Percentiles rank a stretch among this genome's conserved stretches.
Conservation (phyloP, 176 grass and related monocot genomes). For the Areca catechu region DNA sequence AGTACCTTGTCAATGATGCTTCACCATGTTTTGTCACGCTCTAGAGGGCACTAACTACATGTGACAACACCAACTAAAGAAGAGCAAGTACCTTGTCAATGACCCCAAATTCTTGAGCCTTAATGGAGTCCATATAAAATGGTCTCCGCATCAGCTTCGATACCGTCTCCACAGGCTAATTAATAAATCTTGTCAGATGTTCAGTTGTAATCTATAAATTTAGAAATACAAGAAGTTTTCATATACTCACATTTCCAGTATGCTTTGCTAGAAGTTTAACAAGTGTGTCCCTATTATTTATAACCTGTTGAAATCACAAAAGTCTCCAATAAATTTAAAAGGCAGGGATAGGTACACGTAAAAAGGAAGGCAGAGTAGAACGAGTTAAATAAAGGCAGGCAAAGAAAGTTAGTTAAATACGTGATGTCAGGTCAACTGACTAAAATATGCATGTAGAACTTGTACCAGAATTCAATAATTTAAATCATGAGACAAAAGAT, state of each 20-base stretch:
- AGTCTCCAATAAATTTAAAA: too few relatives aligned
- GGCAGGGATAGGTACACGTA: too few relatives aligned
- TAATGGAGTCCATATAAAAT: slow-evolving; percentile 66
- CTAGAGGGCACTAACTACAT: background rate
- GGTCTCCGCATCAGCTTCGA: slow-evolving; percentile 56
- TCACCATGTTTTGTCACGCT: too few relatives aligned
- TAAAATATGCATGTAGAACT: too few relatives aligned
- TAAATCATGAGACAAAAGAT: too few relatives aligned
- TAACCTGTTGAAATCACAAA: slow-evolving; percentile 30
- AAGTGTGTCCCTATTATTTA: slow-evolving; percentile 70
- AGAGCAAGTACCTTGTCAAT: slow-evolving; percentile 82
- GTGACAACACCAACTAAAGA: slow-evolving; percentile 3
- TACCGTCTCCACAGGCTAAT: slow-evolving; percentile 69
- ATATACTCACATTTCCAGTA: slow-evolving; percentile 82
- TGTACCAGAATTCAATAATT: too few relatives aligned
- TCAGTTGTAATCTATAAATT: background rate
- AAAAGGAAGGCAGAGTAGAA: too few relatives aligned
- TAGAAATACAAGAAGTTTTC: slow-evolving; percentile 8
- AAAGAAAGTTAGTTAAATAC: too few relatives aligned
- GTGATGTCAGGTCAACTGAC: too few relatives aligned
- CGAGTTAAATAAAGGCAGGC: too few relatives aligned
- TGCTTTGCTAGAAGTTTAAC: slow-evolving; percentile 75
- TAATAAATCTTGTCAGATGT: slow-evolving; percentile 14
- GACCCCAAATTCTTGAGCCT: slow-evolving; percentile 91
- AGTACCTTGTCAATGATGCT: too few relatives aligned